phyloP scores from a whole-genome alignment of 1,284 basidiomycete species.

The Heimioporus retisporus region DNA sequence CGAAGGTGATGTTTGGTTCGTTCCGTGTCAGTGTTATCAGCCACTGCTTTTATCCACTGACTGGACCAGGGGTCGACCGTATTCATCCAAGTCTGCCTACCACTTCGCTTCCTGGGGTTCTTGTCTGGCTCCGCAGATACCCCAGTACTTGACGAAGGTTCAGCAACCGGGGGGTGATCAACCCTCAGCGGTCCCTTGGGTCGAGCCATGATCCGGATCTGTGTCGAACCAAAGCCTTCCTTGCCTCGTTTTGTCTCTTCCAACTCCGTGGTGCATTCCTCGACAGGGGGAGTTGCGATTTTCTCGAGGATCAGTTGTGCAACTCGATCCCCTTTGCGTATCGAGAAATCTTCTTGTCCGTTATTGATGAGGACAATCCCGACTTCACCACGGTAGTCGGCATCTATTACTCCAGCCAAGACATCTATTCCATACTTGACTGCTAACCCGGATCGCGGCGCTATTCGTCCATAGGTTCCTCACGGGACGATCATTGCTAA shows the following conservation, averaged over 20 bases:
- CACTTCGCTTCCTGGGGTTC: too few species aligned
- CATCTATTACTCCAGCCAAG: not conserved
- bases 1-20: too few species aligned
- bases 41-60: not conserved
- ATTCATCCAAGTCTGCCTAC: not conserved
- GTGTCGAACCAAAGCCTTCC: not conserved
- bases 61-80: not conserved
- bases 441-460: not conserved
- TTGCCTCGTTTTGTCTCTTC: not conserved
- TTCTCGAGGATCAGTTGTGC: not conserved
- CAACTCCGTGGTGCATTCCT: too few species aligned
- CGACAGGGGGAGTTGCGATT: not conserved
- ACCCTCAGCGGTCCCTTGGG: too few species aligned
- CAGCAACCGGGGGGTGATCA: too few species aligned
- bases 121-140: too few species aligned
- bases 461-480: not conserved
- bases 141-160: too few species aligned
- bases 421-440: not conserved
- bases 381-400: not conserved
- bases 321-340: not conserved
- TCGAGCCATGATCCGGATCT: too few species aligned
- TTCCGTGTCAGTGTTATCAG: too few species aligned
- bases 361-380: not conserved
- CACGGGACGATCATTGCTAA: not conserved
- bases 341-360: not conserved